These are phyloP conservation scores for Phytopythium vexans DNA, from an alignment of 352 stramenopile species.

Conservation along the genomic window DNA sequence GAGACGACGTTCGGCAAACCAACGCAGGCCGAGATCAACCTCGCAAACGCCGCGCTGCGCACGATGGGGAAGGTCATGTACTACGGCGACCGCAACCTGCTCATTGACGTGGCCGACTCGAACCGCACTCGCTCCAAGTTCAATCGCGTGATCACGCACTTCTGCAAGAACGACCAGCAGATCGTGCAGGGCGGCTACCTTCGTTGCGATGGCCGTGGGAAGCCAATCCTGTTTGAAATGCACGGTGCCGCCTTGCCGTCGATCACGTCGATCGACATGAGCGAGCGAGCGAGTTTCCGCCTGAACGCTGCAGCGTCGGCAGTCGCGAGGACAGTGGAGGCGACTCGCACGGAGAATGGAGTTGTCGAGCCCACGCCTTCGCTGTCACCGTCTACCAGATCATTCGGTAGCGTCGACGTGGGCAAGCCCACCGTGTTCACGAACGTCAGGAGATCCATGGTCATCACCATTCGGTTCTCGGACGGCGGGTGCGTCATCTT, in stretches of 20 bases:
- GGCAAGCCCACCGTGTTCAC: constrained; percentile 37
- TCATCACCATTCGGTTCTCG: constrained; percentile 52
- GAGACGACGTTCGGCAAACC: constrained; percentile 68
- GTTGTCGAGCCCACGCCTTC: constrained; percentile 2
- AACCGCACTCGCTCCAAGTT: constrained; percentile 82
- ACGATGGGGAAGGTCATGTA: constrained; percentile 73
- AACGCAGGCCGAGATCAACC: constrained; percentile 48
- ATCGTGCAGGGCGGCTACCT: constrained; percentile 66
- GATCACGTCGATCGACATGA: constrained; percentile 53
- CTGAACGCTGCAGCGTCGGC: not conserved
- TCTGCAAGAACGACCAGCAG: constrained; percentile 58
- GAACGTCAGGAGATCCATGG: constrained; percentile 41
- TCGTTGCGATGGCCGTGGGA: constrained; percentile 71
- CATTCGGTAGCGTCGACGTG: constrained; percentile 25
- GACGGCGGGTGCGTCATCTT: constrained; percentile 50
- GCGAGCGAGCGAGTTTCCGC: constrained; percentile 6
- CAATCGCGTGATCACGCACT: constrained; percentile 81
- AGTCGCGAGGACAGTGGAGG: not conserved
- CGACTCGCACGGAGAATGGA: too few species aligned
- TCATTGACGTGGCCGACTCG: constrained; percentile 80
- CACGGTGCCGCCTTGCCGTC: constrained; percentile 51
- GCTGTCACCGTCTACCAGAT: constrained; percentile 8
- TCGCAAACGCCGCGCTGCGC: constrained; percentile 43
- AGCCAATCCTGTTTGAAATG: constrained; percentile 70
- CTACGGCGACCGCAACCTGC: constrained; percentile 72